Percentiles rank a stretch among this genome's conserved stretches.
Conservation (phyloP, 2,329 filamentous ascomycete species). For the Aspergillus ustus region DNA sequence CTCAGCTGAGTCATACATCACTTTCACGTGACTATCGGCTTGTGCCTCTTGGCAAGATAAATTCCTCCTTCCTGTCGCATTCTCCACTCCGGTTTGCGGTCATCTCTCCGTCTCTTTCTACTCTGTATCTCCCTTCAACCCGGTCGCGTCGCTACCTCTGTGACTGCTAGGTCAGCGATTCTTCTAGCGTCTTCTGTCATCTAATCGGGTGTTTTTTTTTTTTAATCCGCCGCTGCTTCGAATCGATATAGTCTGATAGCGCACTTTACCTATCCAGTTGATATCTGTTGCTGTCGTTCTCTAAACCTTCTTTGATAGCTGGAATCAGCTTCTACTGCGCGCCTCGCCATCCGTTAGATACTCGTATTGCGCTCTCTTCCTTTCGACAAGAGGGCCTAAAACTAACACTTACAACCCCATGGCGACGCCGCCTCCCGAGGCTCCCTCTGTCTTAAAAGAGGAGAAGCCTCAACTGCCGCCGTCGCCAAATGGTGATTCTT, state of each 20-base stretch:
- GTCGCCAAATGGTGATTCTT: slow-evolving; percentile 39
- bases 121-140: slow-evolving; percentile 29
- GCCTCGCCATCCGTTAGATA: slow-evolving; percentile 30
- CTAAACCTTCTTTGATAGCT: slow-evolving; percentile 31
- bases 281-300: slow-evolving; percentile 33
- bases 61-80: slow-evolving; percentile 44
- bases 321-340: slow-evolving; percentile 25
- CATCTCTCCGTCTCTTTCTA: slow-evolving; percentile 25
- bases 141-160: slow-evolving; percentile 26
- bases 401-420: slow-evolving; percentile 33
- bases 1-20: slow-evolving; percentile 30
- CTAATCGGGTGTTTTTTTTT: slow-evolving; percentile 30
- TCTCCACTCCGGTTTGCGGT: slow-evolving; percentile 41
- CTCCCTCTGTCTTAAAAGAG: slow-evolving; percentile 42
- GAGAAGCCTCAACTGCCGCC: slow-evolving; percentile 47
- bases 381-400: slow-evolving; percentile 24
- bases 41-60: slow-evolving; percentile 51
- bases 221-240: slow-evolving; percentile 28
- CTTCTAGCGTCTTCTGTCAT: slow-evolving; percentile 31
- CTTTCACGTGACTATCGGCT: slow-evolving; percentile 43
- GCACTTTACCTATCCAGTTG: slow-evolving; percentile 41
- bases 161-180: slow-evolving; percentile 25
- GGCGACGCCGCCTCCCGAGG: slow-evolving; percentile 51
- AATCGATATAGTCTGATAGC: slow-evolving; percentile 38
- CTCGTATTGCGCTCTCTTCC: slow-evolving; percentile 32